A percentile compares a stretch with the other conserved stretches of the same genome.
phyloP scores from a whole-genome alignment of 805 yeast species.

The Schwanniomyces yamadae region DNA sequence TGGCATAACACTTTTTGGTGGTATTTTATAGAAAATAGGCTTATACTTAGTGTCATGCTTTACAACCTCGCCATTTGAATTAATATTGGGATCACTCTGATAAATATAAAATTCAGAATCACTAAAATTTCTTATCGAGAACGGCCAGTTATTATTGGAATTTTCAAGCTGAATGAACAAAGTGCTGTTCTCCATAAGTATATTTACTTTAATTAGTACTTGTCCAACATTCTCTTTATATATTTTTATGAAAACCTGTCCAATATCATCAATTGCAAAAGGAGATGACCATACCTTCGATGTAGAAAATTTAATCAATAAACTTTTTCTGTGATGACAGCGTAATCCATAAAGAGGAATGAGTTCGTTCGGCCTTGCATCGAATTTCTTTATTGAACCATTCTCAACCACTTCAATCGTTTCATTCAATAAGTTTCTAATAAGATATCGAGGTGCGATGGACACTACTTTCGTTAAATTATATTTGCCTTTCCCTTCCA shows the following conservation, averaged over 20 bases:
- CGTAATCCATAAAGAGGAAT: constrained; percentile 67
- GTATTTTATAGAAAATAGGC: constrained; percentile 79
- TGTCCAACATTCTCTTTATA: constrained; percentile 65
- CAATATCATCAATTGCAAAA: constrained; percentile 79
- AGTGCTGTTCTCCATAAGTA: constrained; percentile 77
- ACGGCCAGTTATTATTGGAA: constrained; percentile 88
- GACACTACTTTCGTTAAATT: constrained; percentile 73
- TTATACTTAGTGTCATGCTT: constrained; percentile 56
- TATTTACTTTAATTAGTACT: constrained; percentile 66
- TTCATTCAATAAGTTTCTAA: constrained; percentile 60
- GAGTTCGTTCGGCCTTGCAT: constrained; percentile 47
- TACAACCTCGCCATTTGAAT: constrained; percentile 58
- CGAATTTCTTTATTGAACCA: constrained; percentile 55
- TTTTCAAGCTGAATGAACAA: constrained; percentile 71
- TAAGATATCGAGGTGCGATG: constrained; percentile 77
- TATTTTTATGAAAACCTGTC: constrained; percentile 73
- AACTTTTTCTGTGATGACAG: constrained; percentile 54
- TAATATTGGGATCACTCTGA: constrained; percentile 75
- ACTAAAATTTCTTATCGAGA: constrained; percentile 84
- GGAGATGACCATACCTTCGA: constrained; percentile 83
- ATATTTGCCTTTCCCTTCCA: constrained; percentile 86
- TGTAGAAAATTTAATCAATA: constrained; percentile 58
- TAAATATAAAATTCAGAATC: constrained; percentile 82
- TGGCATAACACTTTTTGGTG: constrained; percentile 93
- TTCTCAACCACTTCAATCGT: constrained; percentile 63